These are phyloP conservation scores for Corylus americana DNA, from an alignment of 306 rosid genomes.

Conservation along the genomic window DNA sequence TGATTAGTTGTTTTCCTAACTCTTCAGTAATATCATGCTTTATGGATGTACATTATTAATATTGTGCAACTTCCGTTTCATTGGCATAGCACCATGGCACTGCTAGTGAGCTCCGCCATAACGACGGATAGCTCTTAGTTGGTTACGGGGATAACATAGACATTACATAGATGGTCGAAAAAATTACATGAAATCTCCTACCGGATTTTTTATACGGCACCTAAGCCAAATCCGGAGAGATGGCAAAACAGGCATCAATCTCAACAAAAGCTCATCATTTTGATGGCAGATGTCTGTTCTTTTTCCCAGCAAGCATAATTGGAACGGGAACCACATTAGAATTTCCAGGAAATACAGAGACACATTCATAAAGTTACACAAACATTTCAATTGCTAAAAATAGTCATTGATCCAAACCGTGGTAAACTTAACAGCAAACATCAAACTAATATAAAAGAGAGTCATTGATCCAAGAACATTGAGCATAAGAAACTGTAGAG, in stretches of 20 bases:
- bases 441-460: background rate
- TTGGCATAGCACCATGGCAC: background rate
- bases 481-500: slow-evolving; percentile 8
- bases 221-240: no score
- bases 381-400: background rate
- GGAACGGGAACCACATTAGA: background rate
- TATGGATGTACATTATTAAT: background rate
- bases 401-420: background rate
- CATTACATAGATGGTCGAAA: no score
- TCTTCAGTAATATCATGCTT: background rate
- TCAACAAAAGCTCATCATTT: background rate
- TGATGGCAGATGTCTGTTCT: background rate
- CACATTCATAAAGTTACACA: background rate
- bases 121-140: no score
- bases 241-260: background rate
- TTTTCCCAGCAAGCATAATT: background rate
- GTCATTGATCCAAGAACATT: background rate
- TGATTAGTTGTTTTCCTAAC: background rate
- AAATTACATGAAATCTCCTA: no score
- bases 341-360: no score
- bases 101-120: no score
- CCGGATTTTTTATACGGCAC: no score
- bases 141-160: no score
- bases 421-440: background rate
- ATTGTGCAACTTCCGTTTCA: background rate